These are phyloP conservation scores for Fusarium annulatum DNA, from an alignment of 2,329 filamentous ascomycete genomes.

Conservation along the genomic window DNA sequence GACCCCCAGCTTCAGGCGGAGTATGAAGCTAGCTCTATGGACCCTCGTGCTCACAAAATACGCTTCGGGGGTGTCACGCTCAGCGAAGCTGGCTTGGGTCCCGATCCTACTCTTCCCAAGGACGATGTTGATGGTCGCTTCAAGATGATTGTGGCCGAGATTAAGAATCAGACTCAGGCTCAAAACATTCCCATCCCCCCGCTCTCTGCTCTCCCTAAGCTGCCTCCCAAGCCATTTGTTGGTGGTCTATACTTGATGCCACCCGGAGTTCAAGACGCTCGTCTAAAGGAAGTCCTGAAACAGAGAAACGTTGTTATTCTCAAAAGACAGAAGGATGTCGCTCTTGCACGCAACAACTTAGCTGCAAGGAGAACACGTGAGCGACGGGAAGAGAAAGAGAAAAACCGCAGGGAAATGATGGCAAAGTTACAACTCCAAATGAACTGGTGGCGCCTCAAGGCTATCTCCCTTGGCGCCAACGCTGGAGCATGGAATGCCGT, in stretches of 20 bases:
- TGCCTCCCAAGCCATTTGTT: slow-evolving; percentile 44
- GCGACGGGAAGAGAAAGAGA: slow-evolving; percentile 45
- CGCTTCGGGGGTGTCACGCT: not conserved
- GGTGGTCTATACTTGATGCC: slow-evolving; percentile 35
- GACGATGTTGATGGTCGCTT: slow-evolving; percentile 36
- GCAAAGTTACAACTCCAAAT: slow-evolving; percentile 42
- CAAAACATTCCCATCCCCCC: slow-evolving; percentile 46
- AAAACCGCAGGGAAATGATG: slow-evolving; percentile 35
- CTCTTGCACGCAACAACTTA: slow-evolving; percentile 52
- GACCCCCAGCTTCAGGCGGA: not conserved
- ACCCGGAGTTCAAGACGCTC: not conserved
- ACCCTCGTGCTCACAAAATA: not conserved
- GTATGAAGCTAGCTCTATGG: not conserved
- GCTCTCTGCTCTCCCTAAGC: slow-evolving; percentile 25
- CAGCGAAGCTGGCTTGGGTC: not conserved
- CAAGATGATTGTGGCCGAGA: slow-evolving; percentile 35
- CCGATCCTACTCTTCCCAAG: not conserved
- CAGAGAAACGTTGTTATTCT: slow-evolving; percentile 25
- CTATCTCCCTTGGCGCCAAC: slow-evolving; percentile 41
- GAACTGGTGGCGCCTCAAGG: slow-evolving; percentile 45
- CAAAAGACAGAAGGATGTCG: slow-evolving; percentile 42
- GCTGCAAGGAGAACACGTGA: slow-evolving; percentile 53
- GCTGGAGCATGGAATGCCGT: slow-evolving; percentile 38
- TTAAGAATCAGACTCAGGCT: slow-evolving; percentile 38
- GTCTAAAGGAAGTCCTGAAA: slow-evolving; percentile 5